Evolutionary conservation across 441 rosid genomes (phyloP).

Genomic region (Adansonia gregorii): DNA sequence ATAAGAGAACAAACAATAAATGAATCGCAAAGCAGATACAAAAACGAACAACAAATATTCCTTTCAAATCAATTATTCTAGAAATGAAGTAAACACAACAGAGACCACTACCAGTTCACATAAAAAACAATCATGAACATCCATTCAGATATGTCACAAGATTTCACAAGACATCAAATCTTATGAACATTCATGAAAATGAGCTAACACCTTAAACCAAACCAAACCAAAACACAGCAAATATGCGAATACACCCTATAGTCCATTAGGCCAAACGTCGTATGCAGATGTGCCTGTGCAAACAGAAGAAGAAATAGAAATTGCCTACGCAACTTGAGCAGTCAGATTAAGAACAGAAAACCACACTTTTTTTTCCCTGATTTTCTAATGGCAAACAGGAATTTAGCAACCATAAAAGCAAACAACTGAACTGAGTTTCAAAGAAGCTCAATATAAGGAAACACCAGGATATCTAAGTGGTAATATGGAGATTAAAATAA

Average conservation of each 20-base stretch:
- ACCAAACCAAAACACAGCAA: neutral
- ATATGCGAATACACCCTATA: neutral
- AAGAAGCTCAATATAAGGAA: neutral
- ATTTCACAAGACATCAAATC: neutral
- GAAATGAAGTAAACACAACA: neutral
- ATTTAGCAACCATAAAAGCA: neutral
- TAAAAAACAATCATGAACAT: slow-evolving; percentile 11
- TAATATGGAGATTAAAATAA: neutral
- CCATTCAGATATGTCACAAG: neutral
- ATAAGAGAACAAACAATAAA: slow-evolving; percentile 7
- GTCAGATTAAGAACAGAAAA: neutral
- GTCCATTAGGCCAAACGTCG: neutral
- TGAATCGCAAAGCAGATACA: neutral
- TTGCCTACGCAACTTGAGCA: neutral
- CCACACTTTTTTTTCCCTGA: neutral
- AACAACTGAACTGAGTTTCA: neutral
- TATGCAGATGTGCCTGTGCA: neutral
- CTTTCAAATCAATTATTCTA: neutral
- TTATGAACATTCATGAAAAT: neutral
- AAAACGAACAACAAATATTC: neutral
- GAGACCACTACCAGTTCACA: slow-evolving; percentile 3
- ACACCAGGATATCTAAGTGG: neutral
- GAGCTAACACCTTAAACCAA: slow-evolving; percentile 12
- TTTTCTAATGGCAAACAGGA: slow-evolving; percentile 9
- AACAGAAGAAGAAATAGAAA: neutral